Conservation (phyloP, 163 green algal species). For the Prototheca cutis region DNA sequence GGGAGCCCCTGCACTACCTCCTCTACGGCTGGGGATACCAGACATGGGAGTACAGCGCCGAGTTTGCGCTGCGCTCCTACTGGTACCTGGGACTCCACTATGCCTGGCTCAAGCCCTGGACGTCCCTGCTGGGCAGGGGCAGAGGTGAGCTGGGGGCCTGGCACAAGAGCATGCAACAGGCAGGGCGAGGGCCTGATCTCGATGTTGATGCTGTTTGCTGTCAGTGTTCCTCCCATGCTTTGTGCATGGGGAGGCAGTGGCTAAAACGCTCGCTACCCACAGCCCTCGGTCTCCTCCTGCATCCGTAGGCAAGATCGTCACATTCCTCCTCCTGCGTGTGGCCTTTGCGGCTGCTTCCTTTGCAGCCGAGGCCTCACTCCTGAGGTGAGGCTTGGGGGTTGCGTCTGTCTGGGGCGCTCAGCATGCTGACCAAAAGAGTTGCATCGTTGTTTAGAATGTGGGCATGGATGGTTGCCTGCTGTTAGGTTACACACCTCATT, state of each 20-base stretch:
- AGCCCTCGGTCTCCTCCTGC: too few relatives aligned
- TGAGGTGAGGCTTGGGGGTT: slow-evolving; percentile 1
- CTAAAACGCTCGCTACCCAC: too few relatives aligned
- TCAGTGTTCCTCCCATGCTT: too few relatives aligned
- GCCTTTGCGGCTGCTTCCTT: slow-evolving; percentile 44
- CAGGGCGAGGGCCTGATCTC: too few relatives aligned
- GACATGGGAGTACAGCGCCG: slow-evolving; percentile 53
- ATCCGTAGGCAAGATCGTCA: slow-evolving; percentile 28
- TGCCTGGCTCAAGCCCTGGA: too few relatives aligned
- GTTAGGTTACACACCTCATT: too few relatives aligned
- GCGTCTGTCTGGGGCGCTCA: neutral
- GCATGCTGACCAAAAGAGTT: neutral
- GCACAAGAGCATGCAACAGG: too few relatives aligned
- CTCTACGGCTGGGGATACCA: slow-evolving; percentile 65
- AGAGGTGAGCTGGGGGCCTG: too few relatives aligned
- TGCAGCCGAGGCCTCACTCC: slow-evolving; percentile 43
- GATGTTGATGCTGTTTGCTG: too few relatives aligned
- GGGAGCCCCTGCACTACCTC: slow-evolving; percentile 81
- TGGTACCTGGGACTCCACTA: slow-evolving; percentile 74
- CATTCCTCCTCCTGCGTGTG: slow-evolving; percentile 49
- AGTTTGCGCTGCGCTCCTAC: slow-evolving; percentile 69
- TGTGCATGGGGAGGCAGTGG: too few relatives aligned
- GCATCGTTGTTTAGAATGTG: too few relatives aligned
- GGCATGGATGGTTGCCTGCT: neutral
- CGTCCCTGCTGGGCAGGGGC: neutral